Percentiles rank a stretch among this genome's conserved stretches.
Evolutionary conservation across 73 alveolate genomes (phyloP).

Genomic region (Effrenium voratum): DNA sequence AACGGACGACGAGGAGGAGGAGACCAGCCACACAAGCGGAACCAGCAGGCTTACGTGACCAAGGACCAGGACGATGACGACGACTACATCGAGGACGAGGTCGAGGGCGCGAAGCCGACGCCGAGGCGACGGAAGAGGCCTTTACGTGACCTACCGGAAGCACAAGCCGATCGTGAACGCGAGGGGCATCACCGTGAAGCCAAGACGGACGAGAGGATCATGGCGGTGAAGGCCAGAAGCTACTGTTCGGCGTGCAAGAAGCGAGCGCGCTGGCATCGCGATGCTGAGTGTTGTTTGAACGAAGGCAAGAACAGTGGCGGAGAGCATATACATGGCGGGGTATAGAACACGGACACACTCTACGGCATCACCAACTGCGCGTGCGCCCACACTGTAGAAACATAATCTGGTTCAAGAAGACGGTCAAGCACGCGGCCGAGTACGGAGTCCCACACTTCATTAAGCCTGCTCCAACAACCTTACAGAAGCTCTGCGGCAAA

Average conservation of each 20-base stretch:
- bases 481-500: no score
- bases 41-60: not conserved
- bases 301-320: not conserved
- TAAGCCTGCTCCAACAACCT: no score
- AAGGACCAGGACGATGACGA: not conserved
- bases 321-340: no score
- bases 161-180: not conserved
- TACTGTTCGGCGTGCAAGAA: slow-evolving; percentile 8
- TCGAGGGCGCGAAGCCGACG: no score
- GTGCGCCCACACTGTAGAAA: no score
- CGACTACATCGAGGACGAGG: not conserved
- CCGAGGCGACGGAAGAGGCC: not conserved
- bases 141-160: no score
- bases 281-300: not conserved
- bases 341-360: no score
- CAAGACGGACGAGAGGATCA: not conserved
- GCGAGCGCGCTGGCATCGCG: slow-evolving; percentile 28
- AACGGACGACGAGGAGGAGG: not conserved
- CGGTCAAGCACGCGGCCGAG: no score
- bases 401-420: no score
- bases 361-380: no score
- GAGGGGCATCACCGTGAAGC: not conserved
- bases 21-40: not conserved
- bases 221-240: not conserved
- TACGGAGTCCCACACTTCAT: no score